Conservation (phyloP, 441 rosid species). For the Adansonia madagascariensis region DNA sequence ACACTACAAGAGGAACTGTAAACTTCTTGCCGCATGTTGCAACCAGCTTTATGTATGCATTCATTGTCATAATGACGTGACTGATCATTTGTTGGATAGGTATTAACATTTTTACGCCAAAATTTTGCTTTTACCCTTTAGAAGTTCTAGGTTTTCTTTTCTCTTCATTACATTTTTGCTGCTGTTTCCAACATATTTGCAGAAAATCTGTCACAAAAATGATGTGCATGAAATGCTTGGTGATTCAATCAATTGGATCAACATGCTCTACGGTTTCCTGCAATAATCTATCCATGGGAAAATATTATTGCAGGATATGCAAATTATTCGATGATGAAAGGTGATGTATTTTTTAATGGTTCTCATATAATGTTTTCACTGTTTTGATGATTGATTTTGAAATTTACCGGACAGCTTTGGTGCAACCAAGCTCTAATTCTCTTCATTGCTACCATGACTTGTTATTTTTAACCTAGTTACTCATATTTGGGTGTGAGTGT, state of each 20-base stretch:
- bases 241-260: constrained; percentile 60
- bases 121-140: not conserved
- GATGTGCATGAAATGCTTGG: constrained; percentile 89
- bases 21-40: constrained; percentile 71
- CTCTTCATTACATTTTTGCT: constrained; percentile 12
- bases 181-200: constrained; percentile 26
- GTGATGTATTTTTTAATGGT: constrained; percentile 40
- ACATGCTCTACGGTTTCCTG: constrained; percentile 61
- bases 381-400: constrained; percentile 15
- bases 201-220: constrained; percentile 67
- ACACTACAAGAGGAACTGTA: constrained; percentile 79
- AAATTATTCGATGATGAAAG: constrained; percentile 70
- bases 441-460: constrained; percentile 4
- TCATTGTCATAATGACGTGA: constrained; percentile 79
- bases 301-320: constrained; percentile 80
- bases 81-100: constrained; percentile 74
- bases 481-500: no score
- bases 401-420: not conserved
- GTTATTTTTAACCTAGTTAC: not conserved
- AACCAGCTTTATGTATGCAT: constrained; percentile 67
- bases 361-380: constrained; percentile 10
- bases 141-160: constrained; percentile 14
- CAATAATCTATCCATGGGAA: constrained; percentile 62
- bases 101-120: constrained; percentile 28
- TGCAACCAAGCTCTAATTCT: not conserved